Evolutionary conservation across 495 filamentous ascomycete genomes (phyloP).

Genomic region (Neurospora sp.): DNA sequence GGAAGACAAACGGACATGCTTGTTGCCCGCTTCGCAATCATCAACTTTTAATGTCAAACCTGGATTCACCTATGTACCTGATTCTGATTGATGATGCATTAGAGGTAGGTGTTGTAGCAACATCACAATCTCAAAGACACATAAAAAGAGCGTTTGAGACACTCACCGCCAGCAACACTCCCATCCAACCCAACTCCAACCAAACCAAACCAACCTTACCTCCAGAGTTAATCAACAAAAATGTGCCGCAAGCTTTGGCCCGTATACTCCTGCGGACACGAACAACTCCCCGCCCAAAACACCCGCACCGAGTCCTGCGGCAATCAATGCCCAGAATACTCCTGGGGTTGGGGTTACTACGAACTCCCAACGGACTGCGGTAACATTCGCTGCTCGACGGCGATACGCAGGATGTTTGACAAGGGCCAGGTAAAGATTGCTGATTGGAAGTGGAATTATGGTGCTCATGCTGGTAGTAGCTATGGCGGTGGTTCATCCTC

Average conservation of each 20-base stretch:
- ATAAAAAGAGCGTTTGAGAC: not conserved
- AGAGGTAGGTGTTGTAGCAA: accelerated
- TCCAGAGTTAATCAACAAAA: not conserved
- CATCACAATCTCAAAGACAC: not conserved
- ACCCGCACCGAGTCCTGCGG: not conserved
- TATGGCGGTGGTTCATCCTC: not conserved
- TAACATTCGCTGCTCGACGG: not conserved
- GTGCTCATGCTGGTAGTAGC: not conserved
- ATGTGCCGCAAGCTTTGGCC: not conserved
- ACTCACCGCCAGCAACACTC: not conserved
- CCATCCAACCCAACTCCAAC: not conserved
- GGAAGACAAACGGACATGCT: not conserved
- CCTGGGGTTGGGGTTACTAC: not conserved
- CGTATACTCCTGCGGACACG: not conserved
- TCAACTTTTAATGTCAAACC: not conserved
- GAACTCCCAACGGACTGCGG: not conserved
- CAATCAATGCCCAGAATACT: not conserved
- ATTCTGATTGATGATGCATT: not conserved
- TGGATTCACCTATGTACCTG: not conserved
- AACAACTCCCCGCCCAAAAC: not conserved
- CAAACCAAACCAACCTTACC: not conserved
- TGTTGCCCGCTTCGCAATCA: not conserved
- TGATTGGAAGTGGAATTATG: not conserved
- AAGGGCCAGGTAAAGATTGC: not conserved
- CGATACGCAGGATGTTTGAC: not conserved